Conservation (phyloP, 257 asterid species). For the Solanum lycopersicoides region DNA sequence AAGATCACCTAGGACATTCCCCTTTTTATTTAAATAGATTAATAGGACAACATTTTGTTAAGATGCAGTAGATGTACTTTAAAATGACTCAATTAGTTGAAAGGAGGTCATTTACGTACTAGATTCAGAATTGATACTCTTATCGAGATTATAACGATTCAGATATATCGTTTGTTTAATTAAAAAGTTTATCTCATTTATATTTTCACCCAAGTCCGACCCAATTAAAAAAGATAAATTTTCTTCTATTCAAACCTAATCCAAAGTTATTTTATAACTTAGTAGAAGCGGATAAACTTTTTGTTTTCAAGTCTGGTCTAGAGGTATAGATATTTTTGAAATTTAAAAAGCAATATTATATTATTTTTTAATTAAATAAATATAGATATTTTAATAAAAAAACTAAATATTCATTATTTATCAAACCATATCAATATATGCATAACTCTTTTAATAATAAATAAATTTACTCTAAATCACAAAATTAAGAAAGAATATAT, state of each 20-base stretch:
- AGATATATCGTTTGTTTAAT: fast-evolving
- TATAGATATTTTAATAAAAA: too few relatives aligned
- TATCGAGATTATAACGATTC: not conserved
- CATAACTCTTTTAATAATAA: too few relatives aligned
- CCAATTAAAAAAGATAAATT: not conserved
- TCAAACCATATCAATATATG: too few relatives aligned
- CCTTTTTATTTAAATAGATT: not conserved
- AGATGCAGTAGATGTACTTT: not conserved
- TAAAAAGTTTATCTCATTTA: fast-evolving
- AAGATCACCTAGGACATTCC: not conserved
- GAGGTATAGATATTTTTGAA: not conserved
- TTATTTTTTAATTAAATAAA: too few relatives aligned
- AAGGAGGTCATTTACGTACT: too few relatives aligned
- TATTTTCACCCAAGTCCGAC: fast-evolving
- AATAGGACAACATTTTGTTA: not conserved
- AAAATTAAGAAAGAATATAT: too few relatives aligned
- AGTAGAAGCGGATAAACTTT: not conserved
- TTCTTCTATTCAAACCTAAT: too few relatives aligned
- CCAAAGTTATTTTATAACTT: too few relatives aligned
- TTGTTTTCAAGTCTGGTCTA: not conserved
- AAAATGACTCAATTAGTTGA: not conserved
- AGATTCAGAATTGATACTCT: not conserved
- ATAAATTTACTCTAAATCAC: too few relatives aligned
- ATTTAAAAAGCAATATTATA: too few relatives aligned
- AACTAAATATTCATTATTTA: too few relatives aligned